Base-by-base conservation (phyloP, 768 basidiomycete genomes). In the Psilocybe cyanescens region DNA sequence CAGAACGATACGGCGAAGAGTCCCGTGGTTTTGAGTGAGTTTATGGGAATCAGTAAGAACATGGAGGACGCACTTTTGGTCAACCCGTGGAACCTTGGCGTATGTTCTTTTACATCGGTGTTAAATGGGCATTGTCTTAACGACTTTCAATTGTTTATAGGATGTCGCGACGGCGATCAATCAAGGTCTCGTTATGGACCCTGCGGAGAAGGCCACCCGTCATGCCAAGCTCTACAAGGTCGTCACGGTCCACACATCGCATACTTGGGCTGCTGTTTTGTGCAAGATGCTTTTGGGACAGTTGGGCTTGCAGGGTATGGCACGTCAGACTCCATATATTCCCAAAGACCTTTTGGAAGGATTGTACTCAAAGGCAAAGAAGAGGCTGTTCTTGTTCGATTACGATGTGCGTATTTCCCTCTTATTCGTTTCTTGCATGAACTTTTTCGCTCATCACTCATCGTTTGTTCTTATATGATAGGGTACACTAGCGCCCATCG, bases 401-500 rank as follows among this genome's bases (percentile, higher is more conserved):
- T 99, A 99, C 72, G 95, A 97, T 71, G 93, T 94, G 62, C 69
- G 91, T 82, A 16, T 46, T 57, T 1, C 58, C 41, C 35, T 46
- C 24, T 51, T 31, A 55, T 47, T 46, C 37, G 48, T 35, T n/a
- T 53, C 59, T 16, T 45, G 11, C 6, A 30, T 16, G 49, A 9
- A 12, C 6, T 44, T 8, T 0, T 24, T 24, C 24, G 37, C 29
- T 12, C 29, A 56, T 53, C 45, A 29, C 44, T 68, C 12, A 59
- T 57, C 48, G 29, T 49, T 56, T 41, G 4, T 24, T 24, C 24
- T 41, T 52, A 45, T 55, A 2, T 5, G 14, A 12, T 39, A 97
- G 92, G 97, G 97, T 5, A 99, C 97, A 0, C 88, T 99, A 62
- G 89, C 97, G 1, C 97, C 97, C 2, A 98, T 99, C 75, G 97